Conservation (phyloP, 805 yeast genomes). For the Hanseniaspora guilliermondii region DNA sequence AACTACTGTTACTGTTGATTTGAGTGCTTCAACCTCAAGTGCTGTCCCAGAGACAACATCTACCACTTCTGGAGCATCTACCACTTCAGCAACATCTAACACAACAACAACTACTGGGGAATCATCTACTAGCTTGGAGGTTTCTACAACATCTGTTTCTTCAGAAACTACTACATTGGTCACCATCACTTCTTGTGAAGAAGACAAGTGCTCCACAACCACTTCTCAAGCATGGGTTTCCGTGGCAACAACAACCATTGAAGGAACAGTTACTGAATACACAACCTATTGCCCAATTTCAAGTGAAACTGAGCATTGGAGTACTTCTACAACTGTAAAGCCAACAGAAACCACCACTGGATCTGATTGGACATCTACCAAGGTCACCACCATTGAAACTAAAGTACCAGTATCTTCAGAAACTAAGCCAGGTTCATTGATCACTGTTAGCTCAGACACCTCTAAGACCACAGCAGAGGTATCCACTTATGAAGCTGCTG, state of each 20-base stretch:
- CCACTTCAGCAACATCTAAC: neutral
- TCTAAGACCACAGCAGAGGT: neutral
- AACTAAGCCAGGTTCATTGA: too few species aligned
- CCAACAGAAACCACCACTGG: slow-evolving; percentile 25
- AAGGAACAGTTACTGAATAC: slow-evolving; percentile 38
- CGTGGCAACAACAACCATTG: slow-evolving; percentile 27
- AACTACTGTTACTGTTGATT: slow-evolving; percentile 1
- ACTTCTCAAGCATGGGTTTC: slow-evolving; percentile 28
- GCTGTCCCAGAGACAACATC: neutral
- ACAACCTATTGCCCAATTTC: slow-evolving; percentile 66
- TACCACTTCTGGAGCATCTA: neutral
- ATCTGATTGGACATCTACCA: neutral
- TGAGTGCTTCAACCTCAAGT: neutral
- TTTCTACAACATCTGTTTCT: slow-evolving; percentile 20
- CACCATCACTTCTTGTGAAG: slow-evolving; percentile 28
- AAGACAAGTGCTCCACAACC: slow-evolving; percentile 24
- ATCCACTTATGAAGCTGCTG: slow-evolving; percentile 1
- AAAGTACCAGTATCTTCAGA: neutral
- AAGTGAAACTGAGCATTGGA: slow-evolving; percentile 64
- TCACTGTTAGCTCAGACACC: neutral
- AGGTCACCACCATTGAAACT: neutral
- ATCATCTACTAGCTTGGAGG: slow-evolving; percentile 4
- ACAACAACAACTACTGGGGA: neutral
- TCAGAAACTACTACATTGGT: slow-evolving; percentile 26
- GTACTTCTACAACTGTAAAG: slow-evolving; percentile 29